Evolutionary conservation across 192 early-diverging fungal genomes (phyloP), one percentile per base, ranked within the genome.

Genomic region (Gigaspora rosea): DNA sequence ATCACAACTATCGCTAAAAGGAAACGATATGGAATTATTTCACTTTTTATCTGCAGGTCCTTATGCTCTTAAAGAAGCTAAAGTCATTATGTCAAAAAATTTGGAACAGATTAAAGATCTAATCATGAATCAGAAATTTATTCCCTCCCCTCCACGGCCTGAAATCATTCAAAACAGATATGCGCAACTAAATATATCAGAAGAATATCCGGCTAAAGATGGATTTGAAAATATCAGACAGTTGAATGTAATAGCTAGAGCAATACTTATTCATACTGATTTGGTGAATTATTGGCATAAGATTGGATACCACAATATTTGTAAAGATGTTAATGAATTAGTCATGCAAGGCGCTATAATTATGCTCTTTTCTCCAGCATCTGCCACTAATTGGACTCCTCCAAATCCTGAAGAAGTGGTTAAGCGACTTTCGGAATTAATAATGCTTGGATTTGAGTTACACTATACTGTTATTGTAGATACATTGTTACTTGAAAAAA

Each of bases 21-120:
- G 61, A 22, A 75, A 75, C 63, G 73, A 75, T 35, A 65, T 75
- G 58, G 73, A 75, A 32, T 15, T 64, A 16, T 63, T 75, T 52
- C 62, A 62, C 3, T 64, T 64, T 51, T 33, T 75, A 11, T 51
- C 46, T 0, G 58, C 59, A 0, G 61, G 73, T 7, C 73, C 41
- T 0, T 22, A 50, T 18, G 59, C 22, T 11, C 62, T 64, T 18
- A 27, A 64, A 16, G 46, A 75, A 7, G 58, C 73, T 7, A 18
- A 47, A 11, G n/a, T 0, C 2, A 35, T 41, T 48, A 27, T 75
- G 20, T 15, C 1, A 13, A 32, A 75, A 48, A 75, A 75, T 50
- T 35, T 63, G 13, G 47, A 75, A 16, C 3, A 64, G 4, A 64
- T 65, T 10, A 27, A 64, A 13, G 62, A 62, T 46, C 22, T 75